Conservation (phyloP, 306 rosid genomes). For the Carpinus fangiana region DNA sequence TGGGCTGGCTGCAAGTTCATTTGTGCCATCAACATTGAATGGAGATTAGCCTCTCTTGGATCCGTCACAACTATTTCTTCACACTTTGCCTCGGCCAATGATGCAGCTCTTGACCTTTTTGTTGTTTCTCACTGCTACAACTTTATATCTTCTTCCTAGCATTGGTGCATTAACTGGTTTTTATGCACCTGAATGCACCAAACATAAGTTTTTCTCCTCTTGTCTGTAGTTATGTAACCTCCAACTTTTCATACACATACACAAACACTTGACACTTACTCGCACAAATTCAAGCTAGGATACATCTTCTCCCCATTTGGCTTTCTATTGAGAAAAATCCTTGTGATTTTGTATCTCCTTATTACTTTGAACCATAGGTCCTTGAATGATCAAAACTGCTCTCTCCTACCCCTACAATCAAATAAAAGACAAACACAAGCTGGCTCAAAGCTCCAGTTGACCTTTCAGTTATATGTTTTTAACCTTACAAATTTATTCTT, state of each 20-base stretch:
- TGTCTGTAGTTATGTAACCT: not conserved
- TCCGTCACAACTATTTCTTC: not conserved
- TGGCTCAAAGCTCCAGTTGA: not conserved
- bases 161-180: not conserved
- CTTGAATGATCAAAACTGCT: not conserved
- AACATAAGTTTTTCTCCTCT: not conserved
- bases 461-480: not conserved
- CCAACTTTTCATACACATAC: not conserved
- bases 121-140: not conserved
- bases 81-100: slow-evolving; percentile 18
- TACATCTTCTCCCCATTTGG: not conserved
- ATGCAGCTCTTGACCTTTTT: not conserved
- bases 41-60: slow-evolving; percentile 5
- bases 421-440: not conserved
- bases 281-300: not conserved
- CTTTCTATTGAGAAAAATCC: not conserved
- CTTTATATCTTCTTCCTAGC: not conserved
- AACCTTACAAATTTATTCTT: no score
- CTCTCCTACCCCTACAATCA: not conserved
- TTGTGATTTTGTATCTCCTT: not conserved
- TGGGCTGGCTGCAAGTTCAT: not conserved
- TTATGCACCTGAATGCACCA: not conserved
- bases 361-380: not conserved
- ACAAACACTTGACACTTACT: not conserved
- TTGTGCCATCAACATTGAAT: slow-evolving; percentile 11